These are phyloP conservation scores for Penicillium mononematosum DNA, from an alignment of 495 filamentous ascomycete genomes.

Conservation along the genomic window DNA sequence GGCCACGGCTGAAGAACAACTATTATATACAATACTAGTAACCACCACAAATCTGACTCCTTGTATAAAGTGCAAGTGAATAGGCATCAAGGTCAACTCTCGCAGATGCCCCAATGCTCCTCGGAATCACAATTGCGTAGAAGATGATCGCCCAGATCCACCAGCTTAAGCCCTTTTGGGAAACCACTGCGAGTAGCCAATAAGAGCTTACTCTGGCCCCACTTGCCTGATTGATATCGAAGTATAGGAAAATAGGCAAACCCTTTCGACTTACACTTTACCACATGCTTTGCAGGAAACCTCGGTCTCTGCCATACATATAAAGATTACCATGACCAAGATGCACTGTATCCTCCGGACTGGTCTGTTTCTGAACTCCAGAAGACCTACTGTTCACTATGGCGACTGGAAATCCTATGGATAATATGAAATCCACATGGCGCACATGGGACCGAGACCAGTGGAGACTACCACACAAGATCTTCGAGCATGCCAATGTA, in stretches of 20 bases:
- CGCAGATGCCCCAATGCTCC: no score
- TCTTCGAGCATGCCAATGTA: slow-evolving; percentile 29
- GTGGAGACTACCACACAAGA: slow-evolving; percentile 33
- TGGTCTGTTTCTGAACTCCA: neutral
- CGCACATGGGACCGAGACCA: slow-evolving; percentile 22
- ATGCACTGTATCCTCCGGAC: neutral
- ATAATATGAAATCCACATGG: slow-evolving; percentile 44
- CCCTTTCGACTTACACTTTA: neutral
- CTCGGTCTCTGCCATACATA: neutral
- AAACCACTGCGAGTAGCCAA: slow-evolving; percentile 9
- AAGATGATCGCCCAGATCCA: slow-evolving; percentile 1
- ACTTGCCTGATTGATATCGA: neutral
- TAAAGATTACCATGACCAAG: neutral
- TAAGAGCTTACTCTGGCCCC: neutral
- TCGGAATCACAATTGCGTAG: no score
- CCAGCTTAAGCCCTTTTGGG: neutral
- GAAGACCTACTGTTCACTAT: slow-evolving; percentile 14
- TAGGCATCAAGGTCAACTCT: no score
- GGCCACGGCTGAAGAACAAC: neutral
- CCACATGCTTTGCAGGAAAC: neutral
- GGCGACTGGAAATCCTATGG: slow-evolving; percentile 26
- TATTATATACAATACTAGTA: neutral
- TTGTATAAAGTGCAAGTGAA: no score
- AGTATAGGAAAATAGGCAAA: neutral
- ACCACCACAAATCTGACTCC: no score